Conservation (phyloP, 2,329 filamentous ascomycete genomes). For the Gnomoniopsis sp. region DNA sequence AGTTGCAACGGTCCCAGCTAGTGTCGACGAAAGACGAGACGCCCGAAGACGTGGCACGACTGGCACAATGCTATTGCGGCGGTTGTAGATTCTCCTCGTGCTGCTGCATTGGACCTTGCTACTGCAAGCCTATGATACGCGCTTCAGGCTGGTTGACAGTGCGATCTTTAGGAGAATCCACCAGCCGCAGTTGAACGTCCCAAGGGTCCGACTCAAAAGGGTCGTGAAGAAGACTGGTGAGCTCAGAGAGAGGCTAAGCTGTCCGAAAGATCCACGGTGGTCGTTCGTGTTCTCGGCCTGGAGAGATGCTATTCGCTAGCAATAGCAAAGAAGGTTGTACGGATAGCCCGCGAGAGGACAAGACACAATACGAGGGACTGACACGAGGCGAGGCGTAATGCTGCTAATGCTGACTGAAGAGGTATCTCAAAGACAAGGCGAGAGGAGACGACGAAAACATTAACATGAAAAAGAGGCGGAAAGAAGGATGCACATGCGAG, state of each 20-base stretch:
- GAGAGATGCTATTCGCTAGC: slow-evolving; percentile 15
- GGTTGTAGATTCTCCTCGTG: slow-evolving; percentile 5
- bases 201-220: background rate
- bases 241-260: background rate
- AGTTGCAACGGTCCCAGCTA: slow-evolving; percentile 9
- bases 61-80: slow-evolving; percentile 18
- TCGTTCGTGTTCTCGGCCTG: background rate
- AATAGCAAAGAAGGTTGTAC: slow-evolving; percentile 12
- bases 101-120: slow-evolving; percentile 14
- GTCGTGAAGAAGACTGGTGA: background rate
- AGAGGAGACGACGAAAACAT: slow-evolving; percentile 6
- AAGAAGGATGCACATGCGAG: slow-evolving; percentile 3
- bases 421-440: slow-evolving; percentile 1
- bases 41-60: slow-evolving; percentile 11
- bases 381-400: background rate
- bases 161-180: background rate
- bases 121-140: background rate
- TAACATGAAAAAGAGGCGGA: background rate
- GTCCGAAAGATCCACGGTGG: background rate
- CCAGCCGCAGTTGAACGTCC: background rate
- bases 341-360: background rate
- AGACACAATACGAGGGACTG: background rate
- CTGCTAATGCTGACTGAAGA: slow-evolving; percentile 6
- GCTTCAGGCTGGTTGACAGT: background rate
- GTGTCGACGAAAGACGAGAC: slow-evolving; percentile 18